These are phyloP conservation scores for Cubamyces sp. DNA, from an alignment of 768 basidiomycete species.

Conservation along the genomic window DNA sequence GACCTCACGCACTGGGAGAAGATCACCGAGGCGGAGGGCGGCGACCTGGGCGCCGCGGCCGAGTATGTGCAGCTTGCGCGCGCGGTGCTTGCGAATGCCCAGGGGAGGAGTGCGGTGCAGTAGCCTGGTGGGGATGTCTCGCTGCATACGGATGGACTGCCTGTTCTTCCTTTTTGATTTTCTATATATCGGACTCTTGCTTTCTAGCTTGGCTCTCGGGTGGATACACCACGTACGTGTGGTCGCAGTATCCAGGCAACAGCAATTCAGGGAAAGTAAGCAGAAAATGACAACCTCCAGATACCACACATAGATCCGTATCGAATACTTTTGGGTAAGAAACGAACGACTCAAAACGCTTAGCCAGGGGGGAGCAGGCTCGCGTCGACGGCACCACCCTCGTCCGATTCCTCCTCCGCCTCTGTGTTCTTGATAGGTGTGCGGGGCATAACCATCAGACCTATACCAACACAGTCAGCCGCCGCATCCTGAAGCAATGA, in stretches of 20 bases:
- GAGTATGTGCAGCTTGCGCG: slow-evolving; percentile 74
- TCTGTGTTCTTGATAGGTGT: slow-evolving; percentile 77
- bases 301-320: slow-evolving; percentile 1
- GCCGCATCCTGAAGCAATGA: not conserved
- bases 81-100: slow-evolving; percentile 58
- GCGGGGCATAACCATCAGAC: slow-evolving; percentile 97
- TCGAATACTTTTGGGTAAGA: slow-evolving; percentile 7
- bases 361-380: slow-evolving; percentile 94
- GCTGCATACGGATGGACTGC: not conserved
- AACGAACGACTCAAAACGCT: slow-evolving; percentile 18
- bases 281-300: slow-evolving; percentile 1
- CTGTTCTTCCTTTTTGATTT: not conserved
- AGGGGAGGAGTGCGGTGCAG: not conserved
- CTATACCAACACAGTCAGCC: slow-evolving; percentile 43
- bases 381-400: slow-evolving; percentile 74
- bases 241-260: not conserved
- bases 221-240: too few species aligned
- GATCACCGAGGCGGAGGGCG: slow-evolving; percentile 59
- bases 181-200: not conserved
- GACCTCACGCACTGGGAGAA: slow-evolving; percentile 82
- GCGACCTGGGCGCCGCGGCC: slow-evolving; percentile 46
- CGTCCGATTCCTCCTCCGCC: slow-evolving; percentile 57
- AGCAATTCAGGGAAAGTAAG: not conserved
- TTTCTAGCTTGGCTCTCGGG: not conserved
- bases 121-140: not conserved